Base-by-base conservation (phyloP, 176 grass and related monocot genomes). In the Aechmea fasciata region DNA sequence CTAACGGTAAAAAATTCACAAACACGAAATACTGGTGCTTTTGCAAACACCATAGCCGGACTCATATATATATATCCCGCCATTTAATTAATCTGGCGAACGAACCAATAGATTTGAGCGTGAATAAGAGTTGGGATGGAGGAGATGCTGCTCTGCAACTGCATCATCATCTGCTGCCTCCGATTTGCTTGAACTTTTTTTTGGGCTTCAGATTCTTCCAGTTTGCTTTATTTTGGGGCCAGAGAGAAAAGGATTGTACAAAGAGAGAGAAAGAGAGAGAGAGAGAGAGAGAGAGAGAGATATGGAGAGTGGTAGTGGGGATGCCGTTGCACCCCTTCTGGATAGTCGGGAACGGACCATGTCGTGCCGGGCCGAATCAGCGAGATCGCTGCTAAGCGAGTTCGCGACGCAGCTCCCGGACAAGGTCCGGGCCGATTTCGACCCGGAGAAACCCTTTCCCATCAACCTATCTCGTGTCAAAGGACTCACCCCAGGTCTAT, bases 351-450 rank as follows among this genome's bases (percentile, higher is more conserved):
- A 33, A 11, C 3, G 69, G 69, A 71, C 71, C 10, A 17, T 54
- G 24, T 64, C 67, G 23, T 78, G 86, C 23, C 84, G 84, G 22
- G 76, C 57, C 20, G 77, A 83, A 48, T 92, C 93, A 53, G 93
- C 79, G 57, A 78, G 64, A 22, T 90, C 86, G 70, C 84, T 92
- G 47, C 84, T 88, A 55, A 80, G 84, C 74, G 76, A 74, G 24
- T 97, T 97, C 81, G 78, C 92, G 19, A 63, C 83, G 51, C 76
- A 70, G 65, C 74, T 97, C 57, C 93, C 93, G n/a, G 84, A 85
- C 73, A 92, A 97, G 83, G 51, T 92, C 61, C 89, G 81, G 24
- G 23, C 68, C 64, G 89, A 74, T 1, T 41, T 85, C 23, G 84
- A 97, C 73, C 79, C 84, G 15, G 93, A 97, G 83, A 79, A 52